phyloP scores from a whole-genome alignment of 805 yeast genomes.

The Candida pseudofarinosa region DNA sequence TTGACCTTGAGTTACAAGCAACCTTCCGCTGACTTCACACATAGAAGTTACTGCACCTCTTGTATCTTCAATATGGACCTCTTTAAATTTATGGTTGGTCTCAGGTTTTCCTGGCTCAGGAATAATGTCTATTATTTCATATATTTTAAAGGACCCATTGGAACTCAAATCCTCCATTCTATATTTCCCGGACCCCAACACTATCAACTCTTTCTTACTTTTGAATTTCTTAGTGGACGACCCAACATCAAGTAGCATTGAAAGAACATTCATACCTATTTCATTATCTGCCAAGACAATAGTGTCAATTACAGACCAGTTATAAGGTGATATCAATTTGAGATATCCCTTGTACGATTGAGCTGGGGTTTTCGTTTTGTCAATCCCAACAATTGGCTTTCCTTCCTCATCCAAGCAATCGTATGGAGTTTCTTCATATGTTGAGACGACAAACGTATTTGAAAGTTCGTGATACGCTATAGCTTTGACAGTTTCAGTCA shows the following conservation, averaged over 20 bases:
- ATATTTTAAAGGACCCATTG: constrained; percentile 71
- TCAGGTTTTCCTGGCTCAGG: constrained; percentile 90
- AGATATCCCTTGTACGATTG: constrained; percentile 55
- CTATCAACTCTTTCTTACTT: constrained; percentile 59
- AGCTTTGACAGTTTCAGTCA: constrained; percentile 62
- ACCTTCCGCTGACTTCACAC: constrained; percentile 77
- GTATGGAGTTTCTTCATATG: constrained; percentile 56
- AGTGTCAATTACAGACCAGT: constrained; percentile 74
- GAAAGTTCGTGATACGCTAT: constrained; percentile 68
- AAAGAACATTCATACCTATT: constrained; percentile 52
- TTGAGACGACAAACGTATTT: constrained; percentile 58
- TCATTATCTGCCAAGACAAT: constrained; percentile 66
- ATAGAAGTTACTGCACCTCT: constrained; percentile 81
- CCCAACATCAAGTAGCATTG: constrained; percentile 48
- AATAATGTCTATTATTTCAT: constrained; percentile 74
- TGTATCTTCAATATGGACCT: constrained; percentile 65
- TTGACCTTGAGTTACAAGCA: constrained; percentile 84
- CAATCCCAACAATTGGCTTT: constrained; percentile 53
- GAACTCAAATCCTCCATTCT: constrained; percentile 79
- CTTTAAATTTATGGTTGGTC: constrained; percentile 71
- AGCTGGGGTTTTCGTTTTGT: constrained; percentile 51
- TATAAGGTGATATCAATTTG: constrained; percentile 64
- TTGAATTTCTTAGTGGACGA: constrained; percentile 39
- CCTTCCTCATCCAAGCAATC: constrained; percentile 74
- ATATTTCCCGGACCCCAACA: constrained; percentile 73